Evolutionary conservation across 2,329 filamentous ascomycete species (phyloP).

Genomic region (Aspergillus neoniger): DNA sequence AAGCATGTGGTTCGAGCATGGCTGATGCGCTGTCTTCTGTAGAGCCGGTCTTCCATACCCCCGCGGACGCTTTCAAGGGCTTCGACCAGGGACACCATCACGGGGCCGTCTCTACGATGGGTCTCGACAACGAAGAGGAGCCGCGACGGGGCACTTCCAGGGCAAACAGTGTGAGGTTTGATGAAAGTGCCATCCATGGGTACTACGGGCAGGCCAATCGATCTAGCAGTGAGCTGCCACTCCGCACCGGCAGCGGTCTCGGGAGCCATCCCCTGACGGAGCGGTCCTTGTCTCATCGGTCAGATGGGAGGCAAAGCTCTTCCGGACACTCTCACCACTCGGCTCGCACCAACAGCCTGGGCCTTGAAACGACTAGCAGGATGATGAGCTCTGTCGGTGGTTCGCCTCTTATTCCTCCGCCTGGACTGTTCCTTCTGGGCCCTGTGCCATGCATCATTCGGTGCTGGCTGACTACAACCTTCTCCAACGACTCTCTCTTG

Average conservation of each 20-base stretch:
- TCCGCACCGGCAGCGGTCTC: slow-evolving; percentile 76
- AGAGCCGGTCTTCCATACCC: slow-evolving; percentile 78
- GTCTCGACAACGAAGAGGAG: slow-evolving; percentile 83
- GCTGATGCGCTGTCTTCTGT: slow-evolving; percentile 11
- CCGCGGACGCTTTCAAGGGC: slow-evolving; percentile 83
- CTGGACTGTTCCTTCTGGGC: slow-evolving; percentile 80
- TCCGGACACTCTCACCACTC: slow-evolving; percentile 79
- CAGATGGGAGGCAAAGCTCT: slow-evolving; percentile 91
- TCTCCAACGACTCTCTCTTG: slow-evolving; percentile 82
- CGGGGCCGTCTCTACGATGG: slow-evolving; percentile 75
- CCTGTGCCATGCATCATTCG: slow-evolving; percentile 91
- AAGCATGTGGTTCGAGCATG: neutral
- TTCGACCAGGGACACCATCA: slow-evolving; percentile 82
- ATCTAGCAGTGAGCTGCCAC: slow-evolving; percentile 79
- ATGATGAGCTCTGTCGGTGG: slow-evolving; percentile 65
- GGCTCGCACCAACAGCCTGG: slow-evolving; percentile 81
- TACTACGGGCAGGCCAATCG: slow-evolving; percentile 84
- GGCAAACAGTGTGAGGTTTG: slow-evolving; percentile 96
- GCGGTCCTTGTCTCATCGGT: slow-evolving; percentile 89
- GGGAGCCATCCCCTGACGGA: slow-evolving; percentile 82
- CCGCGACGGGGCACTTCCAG: slow-evolving; percentile 84
- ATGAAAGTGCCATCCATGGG: slow-evolving; percentile 89
- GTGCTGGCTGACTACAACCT: slow-evolving; percentile 90
- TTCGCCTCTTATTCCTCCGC: slow-evolving; percentile 75
- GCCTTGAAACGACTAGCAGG: slow-evolving; percentile 70